Evolutionary conservation across 2,329 filamentous ascomycete genomes (phyloP).

Genomic region (Sclerotinia subarctica): DNA sequence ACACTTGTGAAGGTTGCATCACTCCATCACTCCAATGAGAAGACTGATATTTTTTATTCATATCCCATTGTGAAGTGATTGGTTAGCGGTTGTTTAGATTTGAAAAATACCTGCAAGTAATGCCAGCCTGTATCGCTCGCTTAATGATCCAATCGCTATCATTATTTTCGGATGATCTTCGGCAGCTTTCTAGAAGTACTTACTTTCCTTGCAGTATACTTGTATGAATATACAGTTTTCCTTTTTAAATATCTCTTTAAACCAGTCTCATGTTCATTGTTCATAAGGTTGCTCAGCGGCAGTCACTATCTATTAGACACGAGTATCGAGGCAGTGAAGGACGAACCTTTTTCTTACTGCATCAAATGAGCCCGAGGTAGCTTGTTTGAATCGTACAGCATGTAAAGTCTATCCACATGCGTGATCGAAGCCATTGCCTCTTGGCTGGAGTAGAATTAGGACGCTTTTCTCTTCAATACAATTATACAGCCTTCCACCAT

Average conservation of each 20-base stretch:
- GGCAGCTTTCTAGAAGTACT: not conserved
- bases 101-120: not conserved
- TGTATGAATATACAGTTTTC: not conserved
- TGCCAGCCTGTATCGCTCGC: not conserved
- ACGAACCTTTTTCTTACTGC: not conserved
- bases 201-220: too few relatives aligned
- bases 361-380: not conserved
- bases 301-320: not conserved
- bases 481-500: too few relatives aligned
- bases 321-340: not conserved
- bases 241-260: not conserved
- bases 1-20: conserved; percentile 1
- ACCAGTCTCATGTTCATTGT: not conserved
- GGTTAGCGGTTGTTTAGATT: not conserved
- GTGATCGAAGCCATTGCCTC: too few relatives aligned
- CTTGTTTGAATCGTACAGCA: not conserved
- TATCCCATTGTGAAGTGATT: not conserved
- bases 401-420: not conserved
- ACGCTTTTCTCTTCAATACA: too few relatives aligned
- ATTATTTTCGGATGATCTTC: not conserved
- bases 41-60: not conserved
- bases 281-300: too few relatives aligned
- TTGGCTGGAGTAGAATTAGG: not conserved
- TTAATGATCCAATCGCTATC: not conserved
- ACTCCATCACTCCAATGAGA: conserved; percentile 4